These are phyloP conservation scores for Alternaria hordeiaustralica DNA, from an alignment of 2,329 filamentous ascomycete genomes.

Conservation along the genomic window DNA sequence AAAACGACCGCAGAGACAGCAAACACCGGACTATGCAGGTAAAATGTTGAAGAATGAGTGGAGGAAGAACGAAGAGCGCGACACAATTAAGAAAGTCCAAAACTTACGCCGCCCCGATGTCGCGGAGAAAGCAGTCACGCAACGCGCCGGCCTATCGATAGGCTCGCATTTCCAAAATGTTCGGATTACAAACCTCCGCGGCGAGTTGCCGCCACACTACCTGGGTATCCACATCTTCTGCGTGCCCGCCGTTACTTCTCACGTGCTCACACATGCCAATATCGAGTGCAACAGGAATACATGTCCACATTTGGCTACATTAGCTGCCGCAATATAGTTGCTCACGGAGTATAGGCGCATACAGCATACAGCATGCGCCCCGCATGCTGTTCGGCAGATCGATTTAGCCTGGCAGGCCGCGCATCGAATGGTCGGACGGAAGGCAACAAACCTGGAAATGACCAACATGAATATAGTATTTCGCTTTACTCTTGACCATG, in stretches of 20 bases:
- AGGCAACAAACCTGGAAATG: neutral
- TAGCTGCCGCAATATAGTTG: neutral
- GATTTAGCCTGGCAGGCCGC: conserved; percentile 35
- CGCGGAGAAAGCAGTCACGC: conserved; percentile 29
- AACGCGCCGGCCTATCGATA: conserved; percentile 41
- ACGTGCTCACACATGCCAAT: conserved; percentile 18
- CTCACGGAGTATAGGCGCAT: conserved; percentile 1
- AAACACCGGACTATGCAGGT: neutral
- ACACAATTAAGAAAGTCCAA: conserved; percentile 14
- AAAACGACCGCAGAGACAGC: neutral
- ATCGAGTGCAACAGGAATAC: neutral
- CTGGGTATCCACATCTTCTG: conserved; percentile 10
- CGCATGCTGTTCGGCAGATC: conserved; percentile 30
- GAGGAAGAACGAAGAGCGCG: neutral
- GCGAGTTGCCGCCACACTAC: conserved; percentile 25
- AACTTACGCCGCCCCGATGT: conserved; percentile 16
- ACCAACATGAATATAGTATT: conserved; percentile 31
- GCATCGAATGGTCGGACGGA: neutral
- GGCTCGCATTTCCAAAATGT: conserved; percentile 30
- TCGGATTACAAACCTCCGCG: conserved; percentile 26
- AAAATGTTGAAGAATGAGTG: neutral
- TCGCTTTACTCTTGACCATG: conserved; percentile 13
- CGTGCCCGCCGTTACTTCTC: conserved; percentile 4
- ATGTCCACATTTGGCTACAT: neutral
- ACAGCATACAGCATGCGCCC: conserved; percentile 8